phyloP scores from a whole-genome alignment of 257 asterid species.

The Capsicum pubescens region DNA sequence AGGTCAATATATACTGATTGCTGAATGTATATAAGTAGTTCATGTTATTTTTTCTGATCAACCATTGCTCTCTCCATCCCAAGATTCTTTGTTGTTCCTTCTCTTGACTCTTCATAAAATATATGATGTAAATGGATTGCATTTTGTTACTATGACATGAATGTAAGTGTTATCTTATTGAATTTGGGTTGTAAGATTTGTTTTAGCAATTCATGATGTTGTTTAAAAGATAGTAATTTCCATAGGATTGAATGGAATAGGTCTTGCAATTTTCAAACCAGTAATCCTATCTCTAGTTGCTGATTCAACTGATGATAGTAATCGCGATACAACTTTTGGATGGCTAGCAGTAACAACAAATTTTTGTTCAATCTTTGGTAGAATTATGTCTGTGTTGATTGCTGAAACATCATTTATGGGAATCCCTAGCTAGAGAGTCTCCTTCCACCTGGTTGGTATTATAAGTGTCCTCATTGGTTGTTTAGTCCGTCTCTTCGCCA shows the following conservation, averaged over 20 bases:
- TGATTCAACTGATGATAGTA: conserved; percentile 72
- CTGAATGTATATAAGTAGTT: background rate
- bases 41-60: no score
- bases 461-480: conserved; percentile 70
- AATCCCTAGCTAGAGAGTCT: conserved; percentile 82
- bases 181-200: background rate
- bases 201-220: background rate
- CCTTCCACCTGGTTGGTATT: conserved; percentile 73
- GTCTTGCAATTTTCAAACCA: conserved; percentile 82
- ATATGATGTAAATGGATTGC: background rate
- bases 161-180: background rate
- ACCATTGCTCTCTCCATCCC: no score
- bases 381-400: conserved; percentile 60
- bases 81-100: no score
- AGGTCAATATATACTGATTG: background rate
- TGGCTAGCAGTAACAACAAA: conserved; percentile 70
- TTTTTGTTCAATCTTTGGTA: conserved; percentile 74
- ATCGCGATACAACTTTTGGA: conserved; percentile 87
- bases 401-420: conserved; percentile 75
- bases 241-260: conserved; percentile 81
- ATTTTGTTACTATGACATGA: background rate
- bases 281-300: conserved; percentile 85
- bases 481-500: conserved; percentile 64
- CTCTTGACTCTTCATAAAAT: background rate
- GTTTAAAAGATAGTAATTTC: conserved; percentile 70